Base-by-base conservation (phyloP, 352 stramenopile genomes). In the Phytophthora melonis region DNA sequence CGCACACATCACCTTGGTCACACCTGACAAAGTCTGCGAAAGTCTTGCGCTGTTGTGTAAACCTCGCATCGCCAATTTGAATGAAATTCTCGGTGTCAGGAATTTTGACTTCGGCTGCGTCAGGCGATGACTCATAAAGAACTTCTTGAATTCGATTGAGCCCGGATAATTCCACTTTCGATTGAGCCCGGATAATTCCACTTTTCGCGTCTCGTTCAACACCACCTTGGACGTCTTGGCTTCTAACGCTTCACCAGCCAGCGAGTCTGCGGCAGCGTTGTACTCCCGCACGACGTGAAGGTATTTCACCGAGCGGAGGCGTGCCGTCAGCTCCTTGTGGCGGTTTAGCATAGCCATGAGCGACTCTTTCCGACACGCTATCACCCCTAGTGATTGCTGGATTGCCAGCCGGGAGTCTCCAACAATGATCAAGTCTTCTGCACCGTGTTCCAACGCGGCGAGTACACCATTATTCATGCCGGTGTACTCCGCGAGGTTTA, bases 341-440 rank as follows among this genome's bases (percentile, higher is more conserved):
- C 9, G 25, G 19, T 58, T 66, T 6, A 66, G 27, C 23, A 21
- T 13, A 9, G 30, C 30, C 59, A 66, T 66, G 2, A 66, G 47
- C 16, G 59, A 58, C 30, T 66, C 59, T 7, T 66, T 66, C 16
- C 27, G 23, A 8, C 59, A 66, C 34, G 59, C 59, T 21, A 68
- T 68, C 36, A 68, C 62, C 49, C 62, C 62, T 61, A 61, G 50
- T 39, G 62, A 53, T 54, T 62, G 62, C 53, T 68, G 62, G 50
- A 68, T 67, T 52, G 61, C 49, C 19, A 68, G 61, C n/a, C 19
- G 30, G 13, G 61, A 53, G 8, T 68, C 61, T 23, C 61, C 47
- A 3, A 68, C 52, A 3, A 68, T 52, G 3, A 60, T 13, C 10
- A 68, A 53, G 5, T 68, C 49, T 49, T 52, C 30, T 23, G 23